Evolutionary conservation across 495 filamentous ascomycete genomes (phyloP), one percentile per base, ranked within the genome.

Genomic region (Parathielavia appendiculata): DNA sequence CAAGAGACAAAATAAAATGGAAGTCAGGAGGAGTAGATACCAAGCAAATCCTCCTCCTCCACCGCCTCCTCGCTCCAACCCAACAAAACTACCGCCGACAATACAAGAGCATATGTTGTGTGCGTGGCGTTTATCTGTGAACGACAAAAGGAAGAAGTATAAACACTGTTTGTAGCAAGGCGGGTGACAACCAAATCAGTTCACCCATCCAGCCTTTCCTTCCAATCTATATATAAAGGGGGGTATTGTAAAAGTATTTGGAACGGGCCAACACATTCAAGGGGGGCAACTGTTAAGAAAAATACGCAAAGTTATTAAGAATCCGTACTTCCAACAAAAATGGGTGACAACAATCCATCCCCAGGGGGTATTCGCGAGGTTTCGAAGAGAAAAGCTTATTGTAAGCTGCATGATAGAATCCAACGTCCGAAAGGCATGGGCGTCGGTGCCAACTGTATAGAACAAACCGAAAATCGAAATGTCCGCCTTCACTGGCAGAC

Each of bases 311-410:
- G 47, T 50, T 48, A 41, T 58, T 57, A 54, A 58, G 52, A 62
- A 58, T 44, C 54, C 36, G 50, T 46, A 57, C 43, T 38, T 56
- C 51, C 23, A 54, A 51, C 43, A 43, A 52, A 22, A 22, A 5
- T 23, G 32, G 47, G 49, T 17, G 45, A 44, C 38, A 58, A 41
- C 46, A 49, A 62, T 41, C 34, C 36, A 48, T 40, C 41, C 54
- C 56, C 38, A 11, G 56, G 59, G n/a, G 60, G 60, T 58, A 63
- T 63, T 45, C 45, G 60, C 49, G 35, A 63, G 39, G 38, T 43
- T 22, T 36, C 16, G 57, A 63, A 51, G 30, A 41, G 50, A 52
- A 51, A n/a, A 59, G 17, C 30, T 32, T 36, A 16, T 12, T 16
- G 36, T 13, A 56, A 56, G 12, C 16, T 23, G 30, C 12, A 26